Evolutionary conservation across 805 yeast genomes (phyloP).

Genomic region (Kodamaea restingae): DNA sequence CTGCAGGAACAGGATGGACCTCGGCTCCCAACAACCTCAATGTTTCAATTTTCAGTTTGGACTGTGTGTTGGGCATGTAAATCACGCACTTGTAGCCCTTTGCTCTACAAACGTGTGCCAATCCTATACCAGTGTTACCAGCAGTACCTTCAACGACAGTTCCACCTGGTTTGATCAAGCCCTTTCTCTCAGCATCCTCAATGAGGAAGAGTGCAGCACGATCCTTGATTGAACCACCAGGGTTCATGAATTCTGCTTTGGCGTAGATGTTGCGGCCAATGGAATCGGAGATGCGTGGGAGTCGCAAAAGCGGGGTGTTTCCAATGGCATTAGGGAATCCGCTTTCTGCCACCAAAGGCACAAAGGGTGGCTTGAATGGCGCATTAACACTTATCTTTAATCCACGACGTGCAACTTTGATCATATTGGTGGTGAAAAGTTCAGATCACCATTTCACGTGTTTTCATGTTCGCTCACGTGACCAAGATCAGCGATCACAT

Average conservation of each 20-base stretch:
- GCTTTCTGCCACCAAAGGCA: constrained; percentile 59
- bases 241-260: constrained; percentile 90
- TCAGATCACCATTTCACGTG: constrained; percentile 2
- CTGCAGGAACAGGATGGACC: constrained; percentile 86
- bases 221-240: constrained; percentile 91
- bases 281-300: constrained; percentile 52
- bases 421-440: constrained; percentile 2
- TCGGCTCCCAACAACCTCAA: constrained; percentile 77
- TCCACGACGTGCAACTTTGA: constrained; percentile 6
- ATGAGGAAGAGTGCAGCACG: constrained; percentile 79
- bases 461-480: background rate
- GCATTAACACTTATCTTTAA: constrained; percentile 4
- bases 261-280: constrained; percentile 76
- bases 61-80: constrained; percentile 89
- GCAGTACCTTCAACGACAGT: constrained; percentile 93
- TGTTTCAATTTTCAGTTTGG: constrained; percentile 73
- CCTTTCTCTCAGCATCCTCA: constrained; percentile 71
- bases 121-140: constrained; percentile 93
- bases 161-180: constrained; percentile 68
- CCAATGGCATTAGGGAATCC: constrained; percentile 87
- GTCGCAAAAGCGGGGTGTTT: constrained; percentile 79
- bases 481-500: background rate
- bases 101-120: constrained; percentile 76
- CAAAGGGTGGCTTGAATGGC: constrained; percentile 40
- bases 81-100: constrained; percentile 81